Conservation (phyloP, 106 monocot species). For the Dioscorea dumetorum region DNA sequence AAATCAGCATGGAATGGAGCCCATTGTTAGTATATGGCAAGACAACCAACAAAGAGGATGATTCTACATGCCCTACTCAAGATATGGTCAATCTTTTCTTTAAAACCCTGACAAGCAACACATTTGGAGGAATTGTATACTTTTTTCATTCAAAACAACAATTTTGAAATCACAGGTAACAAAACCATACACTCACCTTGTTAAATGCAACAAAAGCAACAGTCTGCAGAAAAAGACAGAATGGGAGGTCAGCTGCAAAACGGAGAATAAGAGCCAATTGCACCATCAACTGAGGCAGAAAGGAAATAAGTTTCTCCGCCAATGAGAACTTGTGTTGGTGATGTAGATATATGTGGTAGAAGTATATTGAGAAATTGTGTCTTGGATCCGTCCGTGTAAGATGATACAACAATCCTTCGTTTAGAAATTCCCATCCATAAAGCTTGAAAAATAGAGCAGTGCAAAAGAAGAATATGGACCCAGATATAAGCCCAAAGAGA, state of each 20-base stretch:
- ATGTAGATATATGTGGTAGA: conserved; percentile 90
- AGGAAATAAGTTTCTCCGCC: conserved; percentile 68
- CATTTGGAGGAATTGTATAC: no score
- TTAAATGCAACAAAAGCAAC: conserved; percentile 97
- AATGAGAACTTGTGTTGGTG: conserved; percentile 75
- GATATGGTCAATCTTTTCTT: no score
- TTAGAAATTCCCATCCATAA: conserved; percentile 92
- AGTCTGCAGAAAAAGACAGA: conserved; percentile 86
- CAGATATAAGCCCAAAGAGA: conserved; percentile 76
- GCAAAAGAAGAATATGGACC: conserved; percentile 51
- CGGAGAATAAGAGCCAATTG: conserved; percentile 52
- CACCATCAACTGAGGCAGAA: conserved; percentile 82
- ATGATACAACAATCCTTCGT: conserved; percentile 93
- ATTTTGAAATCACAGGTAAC: neutral
- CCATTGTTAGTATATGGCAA: no score
- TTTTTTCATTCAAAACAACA: no score
- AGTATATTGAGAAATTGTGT: conserved; percentile 97
- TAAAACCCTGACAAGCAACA: no score
- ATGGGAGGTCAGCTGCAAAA: conserved; percentile 64
- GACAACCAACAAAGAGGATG: no score
- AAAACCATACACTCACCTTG: conserved; percentile 44
- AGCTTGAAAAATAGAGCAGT: conserved; percentile 64
- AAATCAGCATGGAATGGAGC: neutral
- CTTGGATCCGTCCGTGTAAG: conserved; percentile 89
- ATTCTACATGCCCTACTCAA: no score